Percentiles rank a stretch among this genome's conserved stretches.
These are phyloP conservation scores for Candida coquimbonensis DNA, from an alignment of 805 yeast species.

Conservation along the genomic window DNA sequence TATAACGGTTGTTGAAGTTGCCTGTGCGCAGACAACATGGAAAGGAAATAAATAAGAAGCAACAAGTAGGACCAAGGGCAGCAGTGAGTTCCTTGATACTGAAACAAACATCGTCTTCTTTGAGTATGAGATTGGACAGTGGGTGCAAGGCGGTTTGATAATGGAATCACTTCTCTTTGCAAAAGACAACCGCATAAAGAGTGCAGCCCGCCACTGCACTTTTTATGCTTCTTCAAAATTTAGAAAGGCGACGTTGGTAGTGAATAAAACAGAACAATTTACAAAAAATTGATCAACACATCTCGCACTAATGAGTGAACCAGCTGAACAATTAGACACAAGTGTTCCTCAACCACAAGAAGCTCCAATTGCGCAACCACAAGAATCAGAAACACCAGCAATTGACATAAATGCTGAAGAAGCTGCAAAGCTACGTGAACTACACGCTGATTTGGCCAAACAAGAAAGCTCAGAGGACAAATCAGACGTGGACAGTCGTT, in stretches of 20 bases:
- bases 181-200: background rate
- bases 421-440: slow-evolving; percentile 51
- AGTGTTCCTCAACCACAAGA: background rate
- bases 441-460: slow-evolving; percentile 43
- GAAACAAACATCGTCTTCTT: no score
- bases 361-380: slow-evolving; percentile 1
- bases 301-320: slow-evolving; percentile 6
- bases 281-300: background rate
- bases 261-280: background rate
- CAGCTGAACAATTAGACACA: slow-evolving; percentile 3
- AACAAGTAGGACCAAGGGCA: background rate
- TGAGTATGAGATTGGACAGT: background rate
- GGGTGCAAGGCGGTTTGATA: background rate
- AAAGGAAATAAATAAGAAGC: background rate
- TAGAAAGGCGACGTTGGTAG: background rate
- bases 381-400: background rate
- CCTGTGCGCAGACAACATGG: slow-evolving; percentile 1
- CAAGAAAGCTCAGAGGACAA: slow-evolving; percentile 41
- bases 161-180: background rate
- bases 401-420: slow-evolving; percentile 36
- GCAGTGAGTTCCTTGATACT: no score
- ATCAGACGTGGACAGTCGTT: slow-evolving; percentile 67
- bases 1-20: slow-evolving; percentile 41
- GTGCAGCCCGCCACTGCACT: background rate
- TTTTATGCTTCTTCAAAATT: background rate